A percentile compares a stretch with the other conserved stretches of the same genome.
Evolutionary conservation across 2,329 filamentous ascomycete genomes (phyloP).

Genomic region (Pyrenophora graminea): DNA sequence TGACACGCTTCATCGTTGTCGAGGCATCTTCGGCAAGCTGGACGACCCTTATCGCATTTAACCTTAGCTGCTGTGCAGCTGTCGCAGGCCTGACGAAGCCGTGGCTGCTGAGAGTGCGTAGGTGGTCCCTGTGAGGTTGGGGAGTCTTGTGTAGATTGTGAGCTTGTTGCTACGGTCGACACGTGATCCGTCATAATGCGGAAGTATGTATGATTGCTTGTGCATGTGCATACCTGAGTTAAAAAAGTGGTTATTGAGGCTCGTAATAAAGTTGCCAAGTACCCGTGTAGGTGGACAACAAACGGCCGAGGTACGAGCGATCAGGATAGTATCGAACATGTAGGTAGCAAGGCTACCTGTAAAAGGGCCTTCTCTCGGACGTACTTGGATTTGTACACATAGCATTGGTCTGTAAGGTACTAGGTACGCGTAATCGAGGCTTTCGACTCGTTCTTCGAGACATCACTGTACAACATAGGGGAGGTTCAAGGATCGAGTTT

Average conservation of each 20-base stretch:
- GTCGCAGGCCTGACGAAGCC: neutral
- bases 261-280: neutral
- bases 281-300: no score
- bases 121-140: neutral
- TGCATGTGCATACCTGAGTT: neutral
- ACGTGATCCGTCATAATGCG: neutral
- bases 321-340: neutral
- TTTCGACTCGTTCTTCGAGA: neutral
- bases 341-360: neutral
- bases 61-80: slow-evolving; percentile 1
- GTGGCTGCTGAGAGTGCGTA: neutral
- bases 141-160: slow-evolving; percentile 2
- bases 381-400: neutral
- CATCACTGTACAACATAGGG: neutral
- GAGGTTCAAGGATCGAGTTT: neutral
- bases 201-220: slow-evolving; percentile 3
- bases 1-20: neutral
- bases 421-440: neutral
- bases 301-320: neutral
- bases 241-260: slow-evolving; percentile 1
- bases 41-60: slow-evolving; percentile 1
- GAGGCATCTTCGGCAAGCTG: slow-evolving; percentile 1
- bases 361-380: neutral
- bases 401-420: neutral
- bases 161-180: neutral